Evolutionary conservation across 2,329 filamentous ascomycete species (phyloP).

Genomic region (Beauveria asiatica): DNA sequence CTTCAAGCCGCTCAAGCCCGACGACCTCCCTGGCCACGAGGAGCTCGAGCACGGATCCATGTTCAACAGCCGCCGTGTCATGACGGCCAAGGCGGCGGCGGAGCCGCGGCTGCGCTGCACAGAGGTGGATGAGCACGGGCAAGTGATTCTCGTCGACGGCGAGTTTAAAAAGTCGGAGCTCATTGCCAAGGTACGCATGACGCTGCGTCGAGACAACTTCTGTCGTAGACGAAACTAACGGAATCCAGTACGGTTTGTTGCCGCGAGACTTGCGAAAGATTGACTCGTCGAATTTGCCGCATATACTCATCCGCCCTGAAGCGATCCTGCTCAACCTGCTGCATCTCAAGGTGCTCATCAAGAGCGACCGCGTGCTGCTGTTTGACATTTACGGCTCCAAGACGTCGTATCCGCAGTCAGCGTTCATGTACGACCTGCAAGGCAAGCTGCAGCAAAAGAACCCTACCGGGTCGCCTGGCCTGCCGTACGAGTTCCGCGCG

Average conservation of each 20-base stretch:
- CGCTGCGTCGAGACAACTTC: too few relatives aligned
- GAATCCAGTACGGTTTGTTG: slow-evolving; percentile 69
- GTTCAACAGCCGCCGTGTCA: slow-evolving; percentile 61
- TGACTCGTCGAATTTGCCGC: slow-evolving; percentile 88
- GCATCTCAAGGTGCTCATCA: slow-evolving; percentile 93
- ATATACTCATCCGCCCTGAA: slow-evolving; percentile 87
- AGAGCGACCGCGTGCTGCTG: slow-evolving; percentile 85
- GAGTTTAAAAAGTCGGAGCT: slow-evolving; percentile 98
- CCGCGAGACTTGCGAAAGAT: slow-evolving; percentile 96
- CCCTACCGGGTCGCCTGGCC: slow-evolving; percentile 45
- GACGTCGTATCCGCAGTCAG: slow-evolving; percentile 87
- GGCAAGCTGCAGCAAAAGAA: slow-evolving; percentile 82
- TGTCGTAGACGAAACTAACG: not conserved
- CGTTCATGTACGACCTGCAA: slow-evolving; percentile 97
- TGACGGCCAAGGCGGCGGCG: slow-evolving; percentile 68
- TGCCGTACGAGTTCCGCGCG: slow-evolving; percentile 94
- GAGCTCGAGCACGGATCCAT: slow-evolving; percentile 28
- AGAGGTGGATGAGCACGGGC: slow-evolving; percentile 85
- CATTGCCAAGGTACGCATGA: slow-evolving; percentile 67
- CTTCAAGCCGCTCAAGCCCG: slow-evolving; percentile 39
- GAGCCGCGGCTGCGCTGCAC: slow-evolving; percentile 86
- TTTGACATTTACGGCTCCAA: slow-evolving; percentile 95
- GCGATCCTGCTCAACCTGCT: slow-evolving; percentile 92
- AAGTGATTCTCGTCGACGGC: slow-evolving; percentile 85
- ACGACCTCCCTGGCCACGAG: slow-evolving; percentile 43